Base-by-base conservation (phyloP, 192 early-diverging fungal species). In the Mortierella claussenii region DNA sequence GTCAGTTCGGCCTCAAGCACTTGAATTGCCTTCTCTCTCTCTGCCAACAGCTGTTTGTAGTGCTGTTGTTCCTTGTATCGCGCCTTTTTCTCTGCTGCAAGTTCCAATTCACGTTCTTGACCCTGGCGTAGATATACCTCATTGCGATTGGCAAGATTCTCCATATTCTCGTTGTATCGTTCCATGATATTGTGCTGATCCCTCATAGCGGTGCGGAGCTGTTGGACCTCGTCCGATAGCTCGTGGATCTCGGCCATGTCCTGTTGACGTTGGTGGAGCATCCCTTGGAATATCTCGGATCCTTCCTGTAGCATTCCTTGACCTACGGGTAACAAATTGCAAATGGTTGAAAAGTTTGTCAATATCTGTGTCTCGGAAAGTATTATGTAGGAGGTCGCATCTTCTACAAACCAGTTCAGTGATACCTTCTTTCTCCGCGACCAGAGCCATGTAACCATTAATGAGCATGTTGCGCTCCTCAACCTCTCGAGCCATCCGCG, bases 291-390 rank as follows among this genome's bases (percentile, higher is more conserved):
- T 3, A 33, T 4, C 8, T 31, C 49, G 3, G 55, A 50, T 7
- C 49, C 55, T 27, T 69, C 50, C 8, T 40, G 21, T 13, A 69
- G n/a, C 50, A 45, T 60, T 27, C 57, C 57, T 7, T 50, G 46
- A 23, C n/a, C 67, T 69, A 51, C 11, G 32, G 37, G 37, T 23
- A 17, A 12, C n/a, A 56, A 52, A 28, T 44, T 20, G n/a, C n/a
- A n/a, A n/a, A n/a, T n/a, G n/a, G n/a, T n/a, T n/a, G n/a, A n/a
- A n/a, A n/a, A n/a, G n/a, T n/a, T n/a, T n/a, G n/a, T n/a, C n/a
- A n/a, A n/a, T n/a, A n/a, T n/a, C n/a, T n/a, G n/a, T n/a, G n/a
- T n/a, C n/a, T n/a, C n/a, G n/a, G n/a, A n/a, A n/a, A n/a, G n/a
- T n/a, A n/a, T n/a, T n/a, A n/a, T n/a, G n/a, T n/a, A n/a, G n/a